Conservation (phyloP, 2,329 filamentous ascomycete genomes). For the Didymella keratinophila region DNA sequence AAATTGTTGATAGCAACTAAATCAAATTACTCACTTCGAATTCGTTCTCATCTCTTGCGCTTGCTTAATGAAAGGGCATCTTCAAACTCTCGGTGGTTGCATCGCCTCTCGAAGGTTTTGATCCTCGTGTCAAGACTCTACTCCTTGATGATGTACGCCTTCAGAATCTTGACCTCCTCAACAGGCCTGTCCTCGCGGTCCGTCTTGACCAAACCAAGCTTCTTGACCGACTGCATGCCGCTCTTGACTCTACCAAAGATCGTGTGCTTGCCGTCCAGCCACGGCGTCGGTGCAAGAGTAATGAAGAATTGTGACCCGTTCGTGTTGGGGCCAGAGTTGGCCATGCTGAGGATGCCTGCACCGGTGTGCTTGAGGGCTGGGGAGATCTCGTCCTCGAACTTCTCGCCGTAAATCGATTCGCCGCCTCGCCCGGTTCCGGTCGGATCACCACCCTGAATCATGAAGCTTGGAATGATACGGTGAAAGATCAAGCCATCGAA, state of each 20-base stretch:
- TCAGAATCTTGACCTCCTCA: conserved; percentile 82
- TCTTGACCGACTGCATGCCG: conserved; percentile 82
- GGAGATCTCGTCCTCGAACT: conserved; percentile 91
- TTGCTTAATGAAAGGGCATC: background rate
- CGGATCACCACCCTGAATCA: conserved; percentile 94
- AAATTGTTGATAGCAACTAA: conserved; percentile 1
- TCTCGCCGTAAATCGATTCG: conserved; percentile 87
- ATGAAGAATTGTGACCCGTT: conserved; percentile 98
- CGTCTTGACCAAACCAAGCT: conserved; percentile 88
- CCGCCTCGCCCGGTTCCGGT: conserved; percentile 93
- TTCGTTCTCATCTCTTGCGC: background rate
- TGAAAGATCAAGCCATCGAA: conserved; percentile 89
- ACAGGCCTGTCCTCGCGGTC: conserved; percentile 79
- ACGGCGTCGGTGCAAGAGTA: conserved; percentile 91
- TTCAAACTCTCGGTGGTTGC: background rate
- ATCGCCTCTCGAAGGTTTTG: background rate
- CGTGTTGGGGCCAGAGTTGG: conserved; percentile 89
- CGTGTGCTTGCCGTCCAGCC: conserved; percentile 96
- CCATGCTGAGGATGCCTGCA: conserved; percentile 94
- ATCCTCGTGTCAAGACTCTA: conserved; percentile 41
- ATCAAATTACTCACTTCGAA: conserved; percentile 6
- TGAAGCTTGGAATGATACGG: conserved; percentile 94
- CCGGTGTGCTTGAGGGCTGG: conserved; percentile 85
- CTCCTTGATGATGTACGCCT: conserved; percentile 73
- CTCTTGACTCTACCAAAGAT: conserved; percentile 91